phyloP scores from a whole-genome alignment of 2,329 filamentous ascomycete species.

The Pseudocercospora fuligena region DNA sequence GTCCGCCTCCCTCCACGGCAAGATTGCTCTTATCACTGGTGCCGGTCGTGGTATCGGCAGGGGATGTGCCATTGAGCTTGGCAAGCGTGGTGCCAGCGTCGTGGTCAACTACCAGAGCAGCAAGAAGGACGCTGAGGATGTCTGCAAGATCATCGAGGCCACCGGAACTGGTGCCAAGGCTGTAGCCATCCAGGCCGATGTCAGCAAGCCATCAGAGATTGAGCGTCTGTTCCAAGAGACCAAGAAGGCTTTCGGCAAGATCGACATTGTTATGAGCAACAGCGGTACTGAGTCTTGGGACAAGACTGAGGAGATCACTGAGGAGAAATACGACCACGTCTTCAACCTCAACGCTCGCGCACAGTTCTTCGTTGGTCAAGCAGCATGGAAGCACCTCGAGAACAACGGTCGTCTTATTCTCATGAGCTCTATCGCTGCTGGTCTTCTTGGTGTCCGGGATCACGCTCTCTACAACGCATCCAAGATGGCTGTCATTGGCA shows the following conservation, averaged over 20 bases:
- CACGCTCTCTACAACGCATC: constrained; percentile 73
- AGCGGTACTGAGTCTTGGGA: constrained; percentile 69
- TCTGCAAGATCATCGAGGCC: constrained; percentile 51
- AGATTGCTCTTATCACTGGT: constrained; percentile 67
- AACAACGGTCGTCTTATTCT: constrained; percentile 74
- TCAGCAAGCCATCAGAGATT: constrained; percentile 60
- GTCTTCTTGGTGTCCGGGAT: constrained; percentile 70
- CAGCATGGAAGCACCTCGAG: constrained; percentile 72
- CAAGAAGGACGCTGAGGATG: constrained; percentile 55
- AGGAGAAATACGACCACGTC: constrained; percentile 73
- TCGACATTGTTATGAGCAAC: constrained; percentile 59
- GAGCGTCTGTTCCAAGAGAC: constrained; percentile 58
- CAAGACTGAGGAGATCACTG: constrained; percentile 69
- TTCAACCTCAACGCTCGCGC: constrained; percentile 71
- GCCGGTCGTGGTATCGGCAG: constrained; percentile 69
- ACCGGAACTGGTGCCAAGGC: constrained; percentile 57
- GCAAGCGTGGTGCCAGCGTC: constrained; percentile 66
- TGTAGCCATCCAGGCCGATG: constrained; percentile 65
- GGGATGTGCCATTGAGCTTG: constrained; percentile 70
- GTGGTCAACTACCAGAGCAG: constrained; percentile 69
- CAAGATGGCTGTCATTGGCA: constrained; percentile 75
- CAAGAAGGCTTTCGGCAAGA: constrained; percentile 48
- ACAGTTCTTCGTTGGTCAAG: constrained; percentile 79
- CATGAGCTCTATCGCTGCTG: constrained; percentile 73
- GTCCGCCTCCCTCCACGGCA: constrained; percentile 56